Percentiles rank a stretch among this genome's conserved stretches.
phyloP scores from a whole-genome alignment of 176 grass and related monocot species.

The Hyparrhenia diplandra region DNA sequence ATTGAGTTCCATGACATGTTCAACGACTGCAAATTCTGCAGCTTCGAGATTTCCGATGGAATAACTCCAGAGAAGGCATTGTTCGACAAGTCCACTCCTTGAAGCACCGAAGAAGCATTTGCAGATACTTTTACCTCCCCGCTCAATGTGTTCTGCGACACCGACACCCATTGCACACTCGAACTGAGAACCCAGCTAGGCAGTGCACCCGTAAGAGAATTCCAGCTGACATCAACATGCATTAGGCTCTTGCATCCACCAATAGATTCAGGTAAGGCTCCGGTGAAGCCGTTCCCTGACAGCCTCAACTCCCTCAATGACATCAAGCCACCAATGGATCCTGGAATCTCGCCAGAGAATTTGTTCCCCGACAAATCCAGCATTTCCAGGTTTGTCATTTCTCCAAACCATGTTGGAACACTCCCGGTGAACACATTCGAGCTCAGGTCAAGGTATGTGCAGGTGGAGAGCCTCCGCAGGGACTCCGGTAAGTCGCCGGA shows the following conservation, averaged over 20 bases:
- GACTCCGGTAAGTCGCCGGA: conserved; percentile 71
- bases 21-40: conserved; percentile 53
- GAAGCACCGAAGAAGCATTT: conserved; percentile 47
- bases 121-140: conserved; percentile 53
- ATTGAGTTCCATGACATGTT: conserved; percentile 85
- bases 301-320: conserved; percentile 68
- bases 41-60: conserved; percentile 48
- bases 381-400: conserved; percentile 58
- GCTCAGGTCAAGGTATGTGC: conserved; percentile 67
- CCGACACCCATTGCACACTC: conserved; percentile 60
- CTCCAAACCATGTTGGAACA: conserved; percentile 81
- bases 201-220: conserved; percentile 65
- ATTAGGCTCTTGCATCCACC: conserved; percentile 60
- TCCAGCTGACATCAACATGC: conserved; percentile 79
- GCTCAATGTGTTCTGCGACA: conserved; percentile 74
- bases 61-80: conserved; percentile 88
- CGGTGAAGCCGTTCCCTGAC: conserved; percentile 75
- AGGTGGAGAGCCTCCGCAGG: conserved; percentile 77
- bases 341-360: conserved; percentile 65
- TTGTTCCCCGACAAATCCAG: conserved; percentile 78
- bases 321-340: conserved; percentile 64
- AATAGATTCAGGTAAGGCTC: conserved; percentile 63
- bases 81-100: conserved; percentile 70
- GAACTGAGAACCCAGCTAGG: conserved; percentile 74
- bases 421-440: conserved; percentile 73